These are phyloP conservation scores for Epicoccum sorghinum DNA, from an alignment of 2,329 filamentous ascomycete genomes.

Conservation along the genomic window DNA sequence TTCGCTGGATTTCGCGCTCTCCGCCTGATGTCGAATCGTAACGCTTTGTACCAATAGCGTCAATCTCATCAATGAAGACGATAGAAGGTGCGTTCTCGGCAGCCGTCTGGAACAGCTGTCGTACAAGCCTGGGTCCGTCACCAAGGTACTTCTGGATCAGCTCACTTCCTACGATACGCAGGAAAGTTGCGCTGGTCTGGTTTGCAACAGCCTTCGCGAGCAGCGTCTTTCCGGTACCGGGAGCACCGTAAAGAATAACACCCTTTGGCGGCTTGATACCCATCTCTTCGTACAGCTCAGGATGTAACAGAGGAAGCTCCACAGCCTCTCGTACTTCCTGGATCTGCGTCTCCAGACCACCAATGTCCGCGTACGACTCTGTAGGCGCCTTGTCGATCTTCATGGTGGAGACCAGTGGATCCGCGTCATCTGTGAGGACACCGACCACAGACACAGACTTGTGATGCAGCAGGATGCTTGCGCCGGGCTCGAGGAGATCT, in stretches of 20 bases:
- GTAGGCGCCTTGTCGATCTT: conserved; percentile 99
- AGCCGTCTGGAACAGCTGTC: conserved; percentile 94
- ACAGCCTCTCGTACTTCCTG: conserved; percentile 98
- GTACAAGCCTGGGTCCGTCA: conserved; percentile 91
- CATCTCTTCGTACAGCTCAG: conserved; percentile 99
- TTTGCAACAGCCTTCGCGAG: conserved; percentile 97
- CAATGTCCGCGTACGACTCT: conserved; percentile 98
- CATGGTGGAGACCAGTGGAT: conserved; percentile 97
- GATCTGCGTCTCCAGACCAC: conserved; percentile 92
- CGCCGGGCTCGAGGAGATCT: conserved; percentile 93
- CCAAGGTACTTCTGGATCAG: conserved; percentile 98
- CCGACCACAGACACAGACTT: conserved; percentile 98
- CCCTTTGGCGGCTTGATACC: conserved; percentile 99
- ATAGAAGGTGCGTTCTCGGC: conserved; percentile 96
- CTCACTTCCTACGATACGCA: conserved; percentile 96
- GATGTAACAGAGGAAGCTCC: conserved; percentile 90
- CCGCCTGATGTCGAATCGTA: conserved; percentile 97
- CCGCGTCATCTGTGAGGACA: conserved; percentile 93
- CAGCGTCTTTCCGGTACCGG: conserved; percentile 94
- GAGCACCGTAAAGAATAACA: conserved; percentile 97
- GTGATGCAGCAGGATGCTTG: conserved; percentile 93
- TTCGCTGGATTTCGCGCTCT: conserved; percentile 96
- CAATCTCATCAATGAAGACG: conserved; percentile 99
- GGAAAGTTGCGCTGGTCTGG: conserved; percentile 97
- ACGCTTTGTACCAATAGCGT: conserved; percentile 97